Conservation (phyloP, 305 asterid genomes). For the Solanum hybrid region DNA sequence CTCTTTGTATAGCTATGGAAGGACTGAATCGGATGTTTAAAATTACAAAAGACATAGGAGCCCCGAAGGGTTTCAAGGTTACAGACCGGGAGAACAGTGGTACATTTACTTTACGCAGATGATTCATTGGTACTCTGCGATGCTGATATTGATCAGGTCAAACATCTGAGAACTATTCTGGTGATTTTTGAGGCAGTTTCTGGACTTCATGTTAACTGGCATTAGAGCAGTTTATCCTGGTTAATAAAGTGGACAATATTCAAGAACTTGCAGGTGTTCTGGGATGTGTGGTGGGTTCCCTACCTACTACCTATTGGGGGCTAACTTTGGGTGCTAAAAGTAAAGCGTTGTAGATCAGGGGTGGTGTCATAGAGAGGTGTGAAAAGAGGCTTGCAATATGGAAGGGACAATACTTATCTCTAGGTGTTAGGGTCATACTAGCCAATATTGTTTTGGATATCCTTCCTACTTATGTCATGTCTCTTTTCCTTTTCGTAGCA, state of each 20-base stretch:
- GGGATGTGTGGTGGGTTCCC: neutral
- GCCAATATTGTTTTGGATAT: neutral
- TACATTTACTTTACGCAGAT: neutral
- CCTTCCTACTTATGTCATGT: neutral
- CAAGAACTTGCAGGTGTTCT: neutral
- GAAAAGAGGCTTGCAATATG: neutral
- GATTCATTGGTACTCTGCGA: neutral
- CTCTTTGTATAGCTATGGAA: neutral
- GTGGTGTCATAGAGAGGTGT: neutral
- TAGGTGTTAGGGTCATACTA: neutral
- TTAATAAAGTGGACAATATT: neutral
- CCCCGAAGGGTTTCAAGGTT: neutral
- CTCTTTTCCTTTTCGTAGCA: neutral
- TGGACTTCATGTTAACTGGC: neutral
- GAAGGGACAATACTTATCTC: neutral
- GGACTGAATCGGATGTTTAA: neutral
- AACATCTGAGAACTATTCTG: neutral
- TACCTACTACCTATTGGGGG: neutral
- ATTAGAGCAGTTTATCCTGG: neutral
- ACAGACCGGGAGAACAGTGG: neutral
- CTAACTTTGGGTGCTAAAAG: neutral
- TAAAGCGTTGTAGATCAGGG: neutral
- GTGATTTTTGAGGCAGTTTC: neutral
- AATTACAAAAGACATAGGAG: neutral
- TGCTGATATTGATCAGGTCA: neutral